phyloP scores from a whole-genome alignment of 495 filamentous ascomycete genomes.

The Elasticomyces elasticus region DNA sequence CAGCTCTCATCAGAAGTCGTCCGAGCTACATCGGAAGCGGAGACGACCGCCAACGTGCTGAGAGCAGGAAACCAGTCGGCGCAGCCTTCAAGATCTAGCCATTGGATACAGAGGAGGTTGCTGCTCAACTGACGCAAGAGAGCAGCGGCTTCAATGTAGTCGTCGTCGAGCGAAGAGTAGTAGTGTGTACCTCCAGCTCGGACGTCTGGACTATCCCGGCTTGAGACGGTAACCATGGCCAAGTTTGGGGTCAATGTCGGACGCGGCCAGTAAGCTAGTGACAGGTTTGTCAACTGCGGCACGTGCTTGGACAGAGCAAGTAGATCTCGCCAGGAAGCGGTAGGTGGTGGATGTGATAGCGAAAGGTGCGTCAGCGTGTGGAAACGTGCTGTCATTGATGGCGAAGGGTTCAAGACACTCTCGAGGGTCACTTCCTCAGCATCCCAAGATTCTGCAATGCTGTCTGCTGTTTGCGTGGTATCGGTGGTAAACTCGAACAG shows the following conservation, averaged over 20 bases:
- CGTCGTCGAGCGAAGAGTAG: slow-evolving; percentile 56
- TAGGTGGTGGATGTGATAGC: slow-evolving; percentile 16
- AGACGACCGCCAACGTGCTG: neutral
- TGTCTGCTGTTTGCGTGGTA: neutral
- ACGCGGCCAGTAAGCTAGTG: slow-evolving; percentile 61
- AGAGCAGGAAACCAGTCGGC: slow-evolving; percentile 58
- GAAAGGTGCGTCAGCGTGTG: slow-evolving; percentile 13
- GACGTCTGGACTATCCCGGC: slow-evolving; percentile 38
- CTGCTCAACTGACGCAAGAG: slow-evolving; percentile 60
- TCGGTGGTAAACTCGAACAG: neutral
- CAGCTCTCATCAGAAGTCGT: too few relatives aligned
- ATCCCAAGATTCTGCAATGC: slow-evolving; percentile 16
- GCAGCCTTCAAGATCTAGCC: slow-evolving; percentile 75
- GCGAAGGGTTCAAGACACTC: neutral
- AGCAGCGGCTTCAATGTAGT: slow-evolving; percentile 60
- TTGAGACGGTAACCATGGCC: slow-evolving; percentile 40
- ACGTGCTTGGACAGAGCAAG: slow-evolving; percentile 11
- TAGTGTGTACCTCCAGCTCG: slow-evolving; percentile 52
- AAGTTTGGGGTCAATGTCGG: slow-evolving; percentile 58
- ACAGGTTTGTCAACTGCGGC: slow-evolving; percentile 43
- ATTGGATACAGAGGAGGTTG: slow-evolving; percentile 60
- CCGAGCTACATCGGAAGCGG: neutral
- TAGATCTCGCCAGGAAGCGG: slow-evolving; percentile 16
- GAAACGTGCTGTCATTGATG: slow-evolving; percentile 5
- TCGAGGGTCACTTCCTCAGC: neutral